Evolutionary conservation across 805 yeast species (phyloP), one percentile per base, ranked within the genome.

Genomic region (Cyberlindnera americana): DNA sequence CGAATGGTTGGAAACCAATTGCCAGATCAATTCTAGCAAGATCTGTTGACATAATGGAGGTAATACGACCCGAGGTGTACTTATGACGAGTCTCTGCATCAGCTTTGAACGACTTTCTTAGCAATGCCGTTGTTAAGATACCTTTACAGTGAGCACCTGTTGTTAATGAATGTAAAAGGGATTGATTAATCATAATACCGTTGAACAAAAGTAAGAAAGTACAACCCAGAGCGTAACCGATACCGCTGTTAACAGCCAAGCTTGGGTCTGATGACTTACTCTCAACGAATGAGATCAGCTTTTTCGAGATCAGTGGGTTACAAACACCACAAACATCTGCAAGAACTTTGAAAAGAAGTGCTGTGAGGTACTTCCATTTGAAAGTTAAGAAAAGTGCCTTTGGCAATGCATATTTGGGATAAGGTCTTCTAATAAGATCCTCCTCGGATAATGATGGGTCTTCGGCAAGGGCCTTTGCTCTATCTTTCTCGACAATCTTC

Each of bases 1-100:
- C 60, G 50, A 77, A 72, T 3, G 82, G 78, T 50, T 77, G 77
- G 53, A 78, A 79, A 5, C 75, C 77, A 34, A 76, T 60, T 15
- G 87, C 86, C 47, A 81, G 66, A 57, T 84, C 93, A 37, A 86
- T 72, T 51, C 91, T 74, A 14, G 86, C 73, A 29, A 85, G 67
- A 58, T 86, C 95, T 4, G 90, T 79, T 26, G 90, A 82, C 70
- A 87, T 70, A 58, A 85, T 56, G 5, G 88, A 78, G 12, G 95
- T 83, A 43, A 86, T 70, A 38, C 70, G 73, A 21, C 89, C 80
- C 14, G 77, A 63, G 0, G 89, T 71, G 54, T 58, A 83, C 33
- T 66, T 61, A 48, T 72, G 72, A 38, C 72, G 70, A 2, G 88
- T 70, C 35, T 65, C 61, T 5, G 78, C 71, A 45, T 73, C 72